Evolutionary conservation across 176 grass and related monocot species (phyloP).

Genomic region (Cenchrus americanus): DNA sequence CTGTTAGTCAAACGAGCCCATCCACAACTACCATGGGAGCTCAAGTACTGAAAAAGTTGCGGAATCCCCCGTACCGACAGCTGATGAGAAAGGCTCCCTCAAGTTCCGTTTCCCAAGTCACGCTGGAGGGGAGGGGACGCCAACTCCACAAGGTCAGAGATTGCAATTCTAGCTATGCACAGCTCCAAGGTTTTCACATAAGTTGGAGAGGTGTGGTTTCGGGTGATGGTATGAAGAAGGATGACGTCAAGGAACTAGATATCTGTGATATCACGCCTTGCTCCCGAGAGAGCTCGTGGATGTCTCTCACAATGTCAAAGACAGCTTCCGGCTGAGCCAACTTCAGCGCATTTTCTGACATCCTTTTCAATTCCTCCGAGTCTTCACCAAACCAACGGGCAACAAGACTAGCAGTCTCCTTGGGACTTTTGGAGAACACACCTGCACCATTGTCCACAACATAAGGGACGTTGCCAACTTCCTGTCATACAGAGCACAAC

Average conservation of each 20-base stretch:
- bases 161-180: slow-evolving; percentile 43
- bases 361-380: slow-evolving; percentile 72
- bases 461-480: slow-evolving; percentile 98
- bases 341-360: slow-evolving; percentile 94
- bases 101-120: slow-evolving; percentile 5
- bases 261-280: slow-evolving; percentile 80
- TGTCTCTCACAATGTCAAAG: slow-evolving; percentile 92
- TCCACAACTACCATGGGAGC: background rate
- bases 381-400: slow-evolving; percentile 76
- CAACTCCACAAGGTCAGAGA: slow-evolving; percentile 31
- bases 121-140: slow-evolving; percentile 14
- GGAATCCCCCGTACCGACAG: background rate
- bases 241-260: slow-evolving; percentile 74
- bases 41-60: slow-evolving; percentile 6
- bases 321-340: slow-evolving; percentile 90
- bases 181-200: slow-evolving; percentile 38
- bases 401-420: slow-evolving; percentile 81
- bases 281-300: slow-evolving; percentile 70
- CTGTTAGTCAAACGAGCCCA: slow-evolving; percentile 29
- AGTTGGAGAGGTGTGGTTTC: slow-evolving; percentile 41
- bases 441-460: slow-evolving; percentile 97
- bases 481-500: slow-evolving; percentile 52
- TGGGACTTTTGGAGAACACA: slow-evolving; percentile 93
- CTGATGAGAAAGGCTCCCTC: slow-evolving; percentile 4
- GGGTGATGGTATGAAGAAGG: slow-evolving; percentile 58